Percentiles rank a stretch among this genome's conserved stretches.
Evolutionary conservation across 306 rosid species (phyloP).

Genomic region (Malus asiatica): DNA sequence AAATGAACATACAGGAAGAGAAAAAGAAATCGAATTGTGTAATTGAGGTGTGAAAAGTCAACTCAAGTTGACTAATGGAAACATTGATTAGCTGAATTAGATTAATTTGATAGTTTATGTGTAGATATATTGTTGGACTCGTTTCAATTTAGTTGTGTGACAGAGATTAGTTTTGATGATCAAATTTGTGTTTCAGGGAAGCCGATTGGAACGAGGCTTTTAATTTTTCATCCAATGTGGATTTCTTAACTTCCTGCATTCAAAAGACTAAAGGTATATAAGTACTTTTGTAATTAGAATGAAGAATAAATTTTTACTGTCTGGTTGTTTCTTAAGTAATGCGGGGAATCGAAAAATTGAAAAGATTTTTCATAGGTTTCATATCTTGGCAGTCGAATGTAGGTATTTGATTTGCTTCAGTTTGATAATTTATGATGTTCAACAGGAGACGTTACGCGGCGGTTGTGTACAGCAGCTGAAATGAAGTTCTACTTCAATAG

Average conservation of each 20-base stretch:
- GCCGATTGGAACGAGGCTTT: constrained; percentile 89
- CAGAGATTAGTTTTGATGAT: neutral
- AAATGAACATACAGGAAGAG: neutral
- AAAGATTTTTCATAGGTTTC: neutral
- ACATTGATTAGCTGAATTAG: neutral
- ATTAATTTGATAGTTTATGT: no score
- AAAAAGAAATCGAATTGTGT: neutral
- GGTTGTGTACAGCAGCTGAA: constrained; percentile 88
- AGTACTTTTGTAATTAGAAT: constrained; percentile 8
- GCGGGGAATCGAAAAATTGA: neutral
- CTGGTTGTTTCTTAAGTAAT: neutral
- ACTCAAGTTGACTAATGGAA: neutral
- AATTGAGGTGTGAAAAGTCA: constrained; percentile 1
- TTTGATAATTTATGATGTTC: constrained; percentile 1
- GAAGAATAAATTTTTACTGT: neutral
- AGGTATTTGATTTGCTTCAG: neutral
- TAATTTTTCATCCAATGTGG: constrained; percentile 68
- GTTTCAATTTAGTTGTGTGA: neutral
- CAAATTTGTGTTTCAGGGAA: constrained; percentile 47
- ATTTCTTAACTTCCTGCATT: constrained; percentile 76
- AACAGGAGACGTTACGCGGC: constrained; percentile 62
- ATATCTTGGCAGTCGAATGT: constrained; percentile 3
- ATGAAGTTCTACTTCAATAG: constrained; percentile 57
- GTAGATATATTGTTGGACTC: neutral
- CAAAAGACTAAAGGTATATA: constrained; percentile 55